phyloP scores from a whole-genome alignment of 768 basidiomycete genomes.

The Paxillus involutus region DNA sequence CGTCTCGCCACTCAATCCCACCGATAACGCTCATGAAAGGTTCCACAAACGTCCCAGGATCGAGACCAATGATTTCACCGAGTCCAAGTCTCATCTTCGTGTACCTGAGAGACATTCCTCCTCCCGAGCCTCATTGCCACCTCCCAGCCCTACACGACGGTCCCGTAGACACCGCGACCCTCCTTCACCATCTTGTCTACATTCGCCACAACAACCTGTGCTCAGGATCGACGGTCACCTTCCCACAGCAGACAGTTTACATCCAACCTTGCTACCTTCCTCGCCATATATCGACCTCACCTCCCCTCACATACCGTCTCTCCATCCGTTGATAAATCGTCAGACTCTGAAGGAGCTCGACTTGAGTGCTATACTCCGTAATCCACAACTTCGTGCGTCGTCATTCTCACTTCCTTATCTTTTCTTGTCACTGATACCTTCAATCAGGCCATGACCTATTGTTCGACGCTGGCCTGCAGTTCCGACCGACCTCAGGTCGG shows the following conservation, averaged over 20 bases:
- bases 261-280: conserved; percentile 29
- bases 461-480: conserved; percentile 83
- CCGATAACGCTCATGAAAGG: conserved; percentile 21
- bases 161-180: conserved; percentile 31
- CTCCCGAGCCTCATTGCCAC: conserved; percentile 16
- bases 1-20: conserved; percentile 42
- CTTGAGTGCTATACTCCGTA: conserved; percentile 79
- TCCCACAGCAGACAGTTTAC: conserved; percentile 23
- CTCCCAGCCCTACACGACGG: conserved; percentile 30
- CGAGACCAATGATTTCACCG: conserved; percentile 17
- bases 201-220: conserved; percentile 17
- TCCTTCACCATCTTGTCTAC: conserved; percentile 23
- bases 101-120: conserved; percentile 9
- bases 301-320: conserved; percentile 62
- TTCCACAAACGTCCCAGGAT: conserved; percentile 32
- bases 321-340: conserved; percentile 77
- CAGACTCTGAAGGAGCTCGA: conserved; percentile 85
- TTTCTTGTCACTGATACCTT: conserved; percentile 2
- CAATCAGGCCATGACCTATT: conserved; percentile 80
- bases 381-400: conserved; percentile 85
- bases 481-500: conserved; percentile 72
- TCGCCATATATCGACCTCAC: conserved; percentile 39
- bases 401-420: conserved; percentile 1
- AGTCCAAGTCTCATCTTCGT: conserved; percentile 17
- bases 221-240: conserved; percentile 26